A percentile compares a stretch with the other conserved stretches of the same genome.
phyloP scores from a whole-genome alignment of 164 flowering plant species.

The Echeveria elegans region DNA sequence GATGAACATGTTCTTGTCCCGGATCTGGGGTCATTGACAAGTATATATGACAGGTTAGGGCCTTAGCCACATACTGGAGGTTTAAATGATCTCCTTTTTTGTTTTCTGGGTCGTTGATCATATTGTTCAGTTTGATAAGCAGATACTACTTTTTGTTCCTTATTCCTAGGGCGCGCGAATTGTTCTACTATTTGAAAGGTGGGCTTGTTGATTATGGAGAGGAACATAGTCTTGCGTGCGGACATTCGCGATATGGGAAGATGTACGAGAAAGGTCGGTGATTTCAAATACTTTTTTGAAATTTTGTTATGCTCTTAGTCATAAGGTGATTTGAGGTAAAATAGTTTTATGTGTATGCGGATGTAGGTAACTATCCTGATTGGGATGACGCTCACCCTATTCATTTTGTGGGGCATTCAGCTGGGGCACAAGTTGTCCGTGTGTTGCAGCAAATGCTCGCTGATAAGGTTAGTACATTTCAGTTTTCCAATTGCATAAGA shows the following conservation, averaged over 20 bases:
- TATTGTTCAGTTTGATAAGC: neutral
- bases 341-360: conserved; percentile 1
- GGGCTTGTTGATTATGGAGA: conserved; percentile 94
- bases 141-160: neutral
- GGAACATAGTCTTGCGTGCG: conserved; percentile 78
- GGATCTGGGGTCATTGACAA: conserved; percentile 93
- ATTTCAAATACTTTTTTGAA: neutral
- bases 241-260: conserved; percentile 79
- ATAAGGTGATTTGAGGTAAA: neutral
- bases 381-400: conserved; percentile 98
- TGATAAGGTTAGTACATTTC: conserved; percentile 53
- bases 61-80: neutral
- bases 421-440: conserved; percentile 94
- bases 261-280: conserved; percentile 48
- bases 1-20: conserved; percentile 91
- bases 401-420: conserved; percentile 97
- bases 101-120: neutral
- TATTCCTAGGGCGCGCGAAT: conserved; percentile 79
- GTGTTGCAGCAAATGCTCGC: conserved; percentile 98
- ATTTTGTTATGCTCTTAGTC: neutral
- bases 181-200: conserved; percentile 95
- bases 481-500: neutral
- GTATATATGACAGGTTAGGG: conserved; percentile 78
- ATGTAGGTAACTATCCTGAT: conserved; percentile 74
- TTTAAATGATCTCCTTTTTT: neutral